A percentile compares a stretch with the other conserved stretches of the same genome.
These are phyloP conservation scores for Eimeria praecox DNA, from an alignment of 169 alveolate species.

Conservation along the genomic window DNA sequence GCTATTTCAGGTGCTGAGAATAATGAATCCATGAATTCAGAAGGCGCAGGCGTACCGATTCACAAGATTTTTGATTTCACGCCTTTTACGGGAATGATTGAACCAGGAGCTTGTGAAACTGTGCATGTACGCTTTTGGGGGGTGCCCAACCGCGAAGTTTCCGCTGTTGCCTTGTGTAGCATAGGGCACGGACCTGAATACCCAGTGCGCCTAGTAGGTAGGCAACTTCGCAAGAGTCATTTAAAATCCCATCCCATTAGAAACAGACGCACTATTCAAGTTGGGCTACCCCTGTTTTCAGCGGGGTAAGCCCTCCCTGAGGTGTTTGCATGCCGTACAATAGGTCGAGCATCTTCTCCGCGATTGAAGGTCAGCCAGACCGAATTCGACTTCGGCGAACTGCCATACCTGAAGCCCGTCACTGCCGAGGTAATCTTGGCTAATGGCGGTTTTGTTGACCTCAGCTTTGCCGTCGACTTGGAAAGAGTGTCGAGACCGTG, in stretches of 20 bases:
- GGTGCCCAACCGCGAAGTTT: slow-evolving; percentile 91
- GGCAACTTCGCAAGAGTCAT: slow-evolving; percentile 68
- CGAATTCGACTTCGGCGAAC: slow-evolving; percentile 93
- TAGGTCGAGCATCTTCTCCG: slow-evolving; percentile 85
- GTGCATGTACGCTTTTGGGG: slow-evolving; percentile 94
- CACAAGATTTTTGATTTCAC: slow-evolving; percentile 95
- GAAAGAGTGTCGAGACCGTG: slow-evolving; percentile 91
- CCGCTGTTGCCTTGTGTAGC: slow-evolving; percentile 93
- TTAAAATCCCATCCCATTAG: no score
- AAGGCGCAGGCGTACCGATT: slow-evolving; percentile 87
- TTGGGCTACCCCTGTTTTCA: no score
- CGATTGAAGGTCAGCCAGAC: slow-evolving; percentile 90
- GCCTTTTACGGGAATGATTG: slow-evolving; percentile 94
- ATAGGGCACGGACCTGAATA: slow-evolving; percentile 97
- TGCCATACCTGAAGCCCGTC: slow-evolving; percentile 73
- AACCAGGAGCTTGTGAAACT: slow-evolving; percentile 93
- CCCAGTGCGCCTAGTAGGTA: slow-evolving; percentile 94
- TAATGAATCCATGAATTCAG: neutral
- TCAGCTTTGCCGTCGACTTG: slow-evolving; percentile 92
- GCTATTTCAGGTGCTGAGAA: slow-evolving; percentile 31
- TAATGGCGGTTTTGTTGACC: slow-evolving; percentile 95
- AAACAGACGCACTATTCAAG: neutral
- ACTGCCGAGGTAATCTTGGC: slow-evolving; percentile 90
- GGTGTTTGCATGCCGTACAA: neutral
- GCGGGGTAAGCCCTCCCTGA: neutral